Conservation (phyloP, 2,329 filamentous ascomycete species). For the Penicillium sp. region DNA sequence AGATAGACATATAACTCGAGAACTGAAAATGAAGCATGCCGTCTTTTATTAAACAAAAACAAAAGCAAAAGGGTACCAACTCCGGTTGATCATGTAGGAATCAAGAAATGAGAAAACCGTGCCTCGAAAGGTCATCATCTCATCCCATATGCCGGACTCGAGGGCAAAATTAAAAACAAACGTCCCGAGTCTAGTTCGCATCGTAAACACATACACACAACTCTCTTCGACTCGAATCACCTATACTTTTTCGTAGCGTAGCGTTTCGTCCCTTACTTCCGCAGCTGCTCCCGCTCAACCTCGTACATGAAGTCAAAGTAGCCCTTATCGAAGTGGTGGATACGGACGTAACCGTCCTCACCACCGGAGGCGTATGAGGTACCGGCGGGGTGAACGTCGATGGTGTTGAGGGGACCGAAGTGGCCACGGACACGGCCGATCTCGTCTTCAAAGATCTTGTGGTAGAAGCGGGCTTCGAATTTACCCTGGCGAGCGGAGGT, state of each 20-base stretch:
- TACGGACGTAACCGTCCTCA: constrained; percentile 97
- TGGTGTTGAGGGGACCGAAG: constrained; percentile 95
- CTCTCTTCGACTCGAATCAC: constrained; percentile 26
- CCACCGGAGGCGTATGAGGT: constrained; percentile 92
- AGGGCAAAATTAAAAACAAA: constrained; percentile 10
- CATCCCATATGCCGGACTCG: constrained; percentile 30
- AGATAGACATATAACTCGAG: constrained; percentile 14
- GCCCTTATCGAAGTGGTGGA: constrained; percentile 97
- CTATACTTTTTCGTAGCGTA: constrained; percentile 23
- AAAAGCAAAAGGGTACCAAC: constrained; percentile 37
- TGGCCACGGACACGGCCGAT: constrained; percentile 95
- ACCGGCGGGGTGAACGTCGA: constrained; percentile 88
- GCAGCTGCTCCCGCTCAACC: constrained; percentile 79
- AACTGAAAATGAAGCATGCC: constrained; percentile 28
- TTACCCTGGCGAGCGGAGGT: constrained; percentile 94
- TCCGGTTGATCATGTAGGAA: constrained; percentile 40
- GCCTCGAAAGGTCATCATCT: constrained; percentile 32
- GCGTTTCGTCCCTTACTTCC: constrained; percentile 35
- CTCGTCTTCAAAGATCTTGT: constrained; percentile 99
- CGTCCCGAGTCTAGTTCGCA: constrained; percentile 30
- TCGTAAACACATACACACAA: constrained; percentile 40
- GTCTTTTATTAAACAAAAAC: constrained; percentile 38
- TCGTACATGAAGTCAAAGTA: constrained; percentile 99
- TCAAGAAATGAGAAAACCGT: constrained; percentile 39
- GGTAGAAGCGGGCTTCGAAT: constrained; percentile 99